Evolutionary conservation across 306 rosid genomes (phyloP).

Genomic region (Prunus campanulata): DNA sequence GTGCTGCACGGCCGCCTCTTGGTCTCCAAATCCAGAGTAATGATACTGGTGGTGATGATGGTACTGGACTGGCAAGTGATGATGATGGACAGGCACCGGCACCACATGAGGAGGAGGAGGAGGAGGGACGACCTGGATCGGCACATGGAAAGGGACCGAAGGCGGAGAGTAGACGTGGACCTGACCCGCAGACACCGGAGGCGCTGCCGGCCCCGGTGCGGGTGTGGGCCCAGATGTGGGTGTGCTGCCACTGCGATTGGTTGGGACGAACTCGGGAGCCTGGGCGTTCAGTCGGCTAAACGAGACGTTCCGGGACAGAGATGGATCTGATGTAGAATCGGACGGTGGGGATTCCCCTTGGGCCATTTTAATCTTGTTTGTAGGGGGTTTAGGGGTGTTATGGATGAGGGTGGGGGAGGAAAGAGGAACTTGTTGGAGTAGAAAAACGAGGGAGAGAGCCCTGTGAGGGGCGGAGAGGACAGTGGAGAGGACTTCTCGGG

Average conservation of each 20-base stretch:
- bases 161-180: constrained; percentile 47
- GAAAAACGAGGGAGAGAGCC: not conserved
- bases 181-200: constrained; percentile 35
- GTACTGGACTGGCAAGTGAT: constrained; percentile 46
- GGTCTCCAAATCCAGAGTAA: constrained; percentile 35
- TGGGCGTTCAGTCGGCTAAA: constrained; percentile 87
- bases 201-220: constrained; percentile 33
- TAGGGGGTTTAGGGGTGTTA: not conserved
- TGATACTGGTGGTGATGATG: constrained; percentile 44
- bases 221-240: constrained; percentile 31
- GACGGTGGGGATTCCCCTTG: constrained; percentile 46
- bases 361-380: constrained; percentile 34
- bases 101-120: constrained; percentile 21
- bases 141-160: constrained; percentile 48
- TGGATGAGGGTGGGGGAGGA: not conserved
- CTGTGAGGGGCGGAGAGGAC: constrained; percentile 24
- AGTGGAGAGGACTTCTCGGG: constrained; percentile 36
- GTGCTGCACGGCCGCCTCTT: constrained; percentile 22
- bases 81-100: constrained; percentile 29
- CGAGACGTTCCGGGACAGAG: constrained; percentile 54
- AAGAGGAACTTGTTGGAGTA: not conserved
- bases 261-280: constrained; percentile 79
- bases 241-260: constrained; percentile 33
- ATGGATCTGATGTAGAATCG: constrained; percentile 45
- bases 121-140: constrained; percentile 52